Base-by-base conservation (phyloP, 345 rosid species). In the Eucalyptus erythrocorys region DNA sequence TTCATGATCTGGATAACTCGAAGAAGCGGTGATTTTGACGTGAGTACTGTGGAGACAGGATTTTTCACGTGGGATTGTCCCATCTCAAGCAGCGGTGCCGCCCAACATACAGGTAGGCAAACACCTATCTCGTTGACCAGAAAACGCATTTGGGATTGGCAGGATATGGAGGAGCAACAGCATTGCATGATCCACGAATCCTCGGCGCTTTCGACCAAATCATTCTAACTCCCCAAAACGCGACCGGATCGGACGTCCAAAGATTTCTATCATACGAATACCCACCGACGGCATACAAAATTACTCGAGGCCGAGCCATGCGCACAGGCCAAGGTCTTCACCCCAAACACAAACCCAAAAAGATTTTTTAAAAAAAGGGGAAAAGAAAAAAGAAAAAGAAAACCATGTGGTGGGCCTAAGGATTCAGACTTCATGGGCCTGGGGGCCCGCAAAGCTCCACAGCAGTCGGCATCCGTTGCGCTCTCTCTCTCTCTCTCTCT, bases 301-400 rank as follows among this genome's bases (percentile, higher is more conserved):
- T 40, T 21, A 21, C 5, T 10, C 40, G 27, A 19, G 82, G 27
- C 24, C 81, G 45, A 71, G 45, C 13, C 81, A 71, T 21, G 43
- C 3, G 81, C 40, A 9, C 24, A 10, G 45, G 47, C 27, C 27
- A 21, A 76, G 27, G 47, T 76, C 47, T 76, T 76, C 80, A 32
- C 24, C 42, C 42, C 42, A 32, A 68, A 68, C 42, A 68, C 24
- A 68, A 68, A 68, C 37, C 61, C 13, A 24, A 55, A 24, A 55
- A 2, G 8, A 27, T 51, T 51, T 43, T 7, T 7, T 7, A 0
- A 10, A 2, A 57, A 59, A 26, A 27, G 5, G 1, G 3, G 1
- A 26, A 3, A 27, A 27, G 1, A 2, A 11, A 9, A 57, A 15
- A 15, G 8, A 64, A n/a, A 30, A 64, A 2, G 11, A 34, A 68